These are phyloP conservation scores for Chondrus crispus DNA, from an alignment of 23 red algal species.

Conservation along the genomic window DNA sequence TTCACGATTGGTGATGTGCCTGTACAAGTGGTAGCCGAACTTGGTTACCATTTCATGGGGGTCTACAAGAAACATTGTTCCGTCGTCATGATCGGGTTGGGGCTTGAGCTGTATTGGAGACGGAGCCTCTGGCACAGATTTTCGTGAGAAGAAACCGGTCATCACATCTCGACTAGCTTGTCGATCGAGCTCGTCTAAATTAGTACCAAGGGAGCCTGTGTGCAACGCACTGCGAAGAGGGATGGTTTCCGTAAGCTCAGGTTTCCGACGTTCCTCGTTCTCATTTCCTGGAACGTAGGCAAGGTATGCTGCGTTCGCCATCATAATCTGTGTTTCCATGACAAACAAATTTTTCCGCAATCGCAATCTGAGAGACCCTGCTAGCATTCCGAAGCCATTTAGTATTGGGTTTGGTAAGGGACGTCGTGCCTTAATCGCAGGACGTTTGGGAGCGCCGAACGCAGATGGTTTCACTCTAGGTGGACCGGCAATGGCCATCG, in stretches of 20 bases:
- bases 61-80: slow-evolving; percentile 55
- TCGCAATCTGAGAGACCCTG: background rate
- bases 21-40: slow-evolving; percentile 46
- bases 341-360: slow-evolving; percentile 73
- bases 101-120: background rate
- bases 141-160: too few relatives aligned
- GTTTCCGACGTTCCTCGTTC: slow-evolving; percentile 28
- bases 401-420: background rate
- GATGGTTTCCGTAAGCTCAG: background rate
- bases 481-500: background rate
- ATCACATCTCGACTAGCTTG: background rate
- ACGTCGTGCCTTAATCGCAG: background rate
- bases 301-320: slow-evolving; percentile 62
- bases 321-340: slow-evolving; percentile 68
- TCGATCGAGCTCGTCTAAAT: slow-evolving; percentile 20
- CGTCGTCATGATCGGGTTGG: slow-evolving; percentile 54
- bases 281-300: slow-evolving; percentile 67
- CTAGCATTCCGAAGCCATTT: background rate
- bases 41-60: slow-evolving; percentile 39
- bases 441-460: too few relatives aligned
- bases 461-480: too few relatives aligned
- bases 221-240: background rate
- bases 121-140: background rate
- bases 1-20: slow-evolving; percentile 30
- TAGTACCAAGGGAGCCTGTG: slow-evolving; percentile 30